phyloP scores from a whole-genome alignment of 108 stramenopile species.

The Cyclotella atomus region DNA sequence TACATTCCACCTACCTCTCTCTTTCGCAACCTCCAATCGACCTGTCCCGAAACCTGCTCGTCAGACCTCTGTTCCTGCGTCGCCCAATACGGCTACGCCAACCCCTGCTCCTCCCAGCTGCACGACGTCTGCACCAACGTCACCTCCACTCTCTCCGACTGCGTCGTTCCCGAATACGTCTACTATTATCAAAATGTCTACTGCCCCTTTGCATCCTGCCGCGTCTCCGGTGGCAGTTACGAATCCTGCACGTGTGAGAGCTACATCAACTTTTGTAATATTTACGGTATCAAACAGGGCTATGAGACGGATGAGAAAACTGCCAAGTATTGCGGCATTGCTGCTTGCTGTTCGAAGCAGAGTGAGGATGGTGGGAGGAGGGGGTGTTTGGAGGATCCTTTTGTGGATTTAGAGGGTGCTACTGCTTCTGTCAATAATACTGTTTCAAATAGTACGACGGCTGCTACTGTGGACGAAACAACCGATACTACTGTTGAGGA shows the following conservation, averaged over 20 bases:
- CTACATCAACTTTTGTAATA: conserved; percentile 17
- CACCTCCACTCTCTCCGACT: not conserved
- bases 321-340: conserved; percentile 9
- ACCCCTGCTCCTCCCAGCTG: conserved; percentile 7
- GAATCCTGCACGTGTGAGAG: conserved; percentile 4
- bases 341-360: not conserved
- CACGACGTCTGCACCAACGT: conserved; percentile 15
- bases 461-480: too few species aligned
- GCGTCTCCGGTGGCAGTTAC: conserved; percentile 7
- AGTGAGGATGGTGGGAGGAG: too few species aligned
- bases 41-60: conserved; percentile 15
- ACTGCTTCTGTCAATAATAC: too few species aligned
- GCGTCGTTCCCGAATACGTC: not conserved
- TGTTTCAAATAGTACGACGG: too few species aligned
- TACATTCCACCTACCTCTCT: too few species aligned
- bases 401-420: too few species aligned
- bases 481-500: too few species aligned
- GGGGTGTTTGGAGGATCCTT: too few species aligned
- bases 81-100: conserved; percentile 1
- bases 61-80: conserved; percentile 12
- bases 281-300: conserved; percentile 4
- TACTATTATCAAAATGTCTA: conserved; percentile 21
- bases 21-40: not conserved
- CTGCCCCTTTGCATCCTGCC: conserved; percentile 23
- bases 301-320: conserved; percentile 10